Evolutionary conservation across 345 rosid species (phyloP).

Genomic region (Luvunga scandens): DNA sequence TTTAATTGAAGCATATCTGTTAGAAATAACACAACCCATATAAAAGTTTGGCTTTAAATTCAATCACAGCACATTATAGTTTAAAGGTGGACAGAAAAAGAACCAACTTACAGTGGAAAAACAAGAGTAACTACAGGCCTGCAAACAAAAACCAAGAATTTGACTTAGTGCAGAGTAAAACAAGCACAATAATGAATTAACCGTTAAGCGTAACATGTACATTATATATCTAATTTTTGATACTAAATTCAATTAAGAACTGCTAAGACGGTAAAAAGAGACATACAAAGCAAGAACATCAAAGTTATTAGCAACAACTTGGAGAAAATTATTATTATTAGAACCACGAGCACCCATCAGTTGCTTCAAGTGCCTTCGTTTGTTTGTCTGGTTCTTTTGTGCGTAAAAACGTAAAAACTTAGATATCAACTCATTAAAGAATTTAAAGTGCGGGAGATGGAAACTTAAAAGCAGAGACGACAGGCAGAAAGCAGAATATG

Average conservation of each 20-base stretch:
- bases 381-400: background rate
- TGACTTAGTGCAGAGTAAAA: background rate
- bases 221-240: background rate
- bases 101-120: conserved; percentile 69
- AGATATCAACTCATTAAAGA: background rate
- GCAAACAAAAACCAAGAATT: conserved; percentile 19
- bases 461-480: background rate
- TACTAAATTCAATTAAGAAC: background rate
- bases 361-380: background rate
- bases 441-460: background rate
- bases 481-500: background rate
- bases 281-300: conserved; percentile 78
- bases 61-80: background rate
- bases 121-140: conserved; percentile 76
- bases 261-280: background rate
- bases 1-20: conserved; percentile 66
- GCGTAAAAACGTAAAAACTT: background rate
- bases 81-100: background rate
- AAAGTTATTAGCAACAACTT: conserved; percentile 62
- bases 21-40: conserved; percentile 7
- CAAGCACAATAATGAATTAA: background rate
- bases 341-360: conserved; percentile 36
- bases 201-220: background rate
- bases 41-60: background rate
- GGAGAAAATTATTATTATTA: conserved; percentile 46